These are phyloP conservation scores for Dendrobium nobile DNA, from an alignment of 106 monocot genomes.

Conservation along the genomic window DNA sequence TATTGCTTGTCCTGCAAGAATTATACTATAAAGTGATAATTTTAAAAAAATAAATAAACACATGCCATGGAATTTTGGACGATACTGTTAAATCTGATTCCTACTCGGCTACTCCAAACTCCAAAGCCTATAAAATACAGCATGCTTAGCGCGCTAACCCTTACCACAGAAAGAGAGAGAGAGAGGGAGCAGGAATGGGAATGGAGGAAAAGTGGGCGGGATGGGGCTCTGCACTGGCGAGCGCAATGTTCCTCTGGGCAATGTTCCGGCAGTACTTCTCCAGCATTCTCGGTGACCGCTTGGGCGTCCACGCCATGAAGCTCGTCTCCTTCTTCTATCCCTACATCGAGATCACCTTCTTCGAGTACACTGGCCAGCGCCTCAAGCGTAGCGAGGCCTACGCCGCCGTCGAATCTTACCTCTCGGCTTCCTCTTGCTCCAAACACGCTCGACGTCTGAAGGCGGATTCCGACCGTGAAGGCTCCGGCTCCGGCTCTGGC, in stretches of 20 bases:
- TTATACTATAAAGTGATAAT: too few species aligned
- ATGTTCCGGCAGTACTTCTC: conserved; percentile 38
- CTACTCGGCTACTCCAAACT: too few species aligned
- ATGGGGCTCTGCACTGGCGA: conserved; percentile 20
- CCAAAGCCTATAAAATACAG: too few species aligned
- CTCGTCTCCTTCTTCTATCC: conserved; percentile 30
- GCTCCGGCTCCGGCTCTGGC: conserved; percentile 14
- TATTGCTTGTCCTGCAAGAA: too few species aligned
- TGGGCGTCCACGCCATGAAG: conserved; percentile 10
- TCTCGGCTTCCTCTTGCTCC: conserved; percentile 24
- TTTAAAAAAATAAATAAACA: too few species aligned
- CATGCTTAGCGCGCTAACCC: too few species aligned
- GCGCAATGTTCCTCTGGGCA: conserved; percentile 39
- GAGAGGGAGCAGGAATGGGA: not conserved
- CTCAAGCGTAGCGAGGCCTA: conserved; percentile 49
- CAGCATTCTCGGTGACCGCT: not conserved
- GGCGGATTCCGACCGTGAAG: conserved; percentile 31
- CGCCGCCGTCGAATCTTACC: conserved; percentile 48
- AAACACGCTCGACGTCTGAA: conserved; percentile 22
- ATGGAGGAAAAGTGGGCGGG: conserved; percentile 13
- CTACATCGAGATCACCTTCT: conserved; percentile 46
- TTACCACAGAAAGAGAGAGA: too few species aligned
- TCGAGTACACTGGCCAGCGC: conserved; percentile 33
- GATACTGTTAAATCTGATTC: too few species aligned
- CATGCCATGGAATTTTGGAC: too few species aligned